A percentile compares a stretch with the other conserved stretches of the same genome.
phyloP scores from a whole-genome alignment of 108 stramenopile genomes.

The Cyclotella cryptica region DNA sequence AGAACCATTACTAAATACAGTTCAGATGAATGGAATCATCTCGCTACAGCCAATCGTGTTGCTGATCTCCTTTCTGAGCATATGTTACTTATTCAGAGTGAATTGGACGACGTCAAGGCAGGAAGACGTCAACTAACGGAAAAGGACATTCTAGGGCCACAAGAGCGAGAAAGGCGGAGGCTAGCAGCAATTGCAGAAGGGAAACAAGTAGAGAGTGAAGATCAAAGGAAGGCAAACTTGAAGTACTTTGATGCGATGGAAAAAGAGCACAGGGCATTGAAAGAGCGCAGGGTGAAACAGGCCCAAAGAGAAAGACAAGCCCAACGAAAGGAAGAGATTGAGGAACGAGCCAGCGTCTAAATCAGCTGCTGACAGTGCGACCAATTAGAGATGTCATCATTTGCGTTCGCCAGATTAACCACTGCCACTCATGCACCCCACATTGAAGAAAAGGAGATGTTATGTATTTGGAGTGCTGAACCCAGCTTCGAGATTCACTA shows the following conservation, averaged over 20 bases:
- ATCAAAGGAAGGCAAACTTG: not conserved
- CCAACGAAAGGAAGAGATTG: not conserved
- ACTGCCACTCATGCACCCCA: too few relatives aligned
- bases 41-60: slow-evolving; percentile 33
- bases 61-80: slow-evolving; percentile 41
- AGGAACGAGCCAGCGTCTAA: too few relatives aligned
- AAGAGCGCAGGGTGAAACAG: not conserved
- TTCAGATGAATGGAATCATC: slow-evolving; percentile 26
- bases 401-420: too few relatives aligned
- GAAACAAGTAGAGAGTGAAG: not conserved
- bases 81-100: slow-evolving; percentile 12
- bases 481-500: too few relatives aligned
- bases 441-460: too few relatives aligned
- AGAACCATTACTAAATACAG: slow-evolving; percentile 40
- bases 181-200: not conserved
- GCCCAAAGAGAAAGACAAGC: not conserved
- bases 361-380: too few relatives aligned
- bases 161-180: slow-evolving; percentile 19
- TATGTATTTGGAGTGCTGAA: too few relatives aligned
- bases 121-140: slow-evolving; percentile 28
- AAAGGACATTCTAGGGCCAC: slow-evolving; percentile 40
- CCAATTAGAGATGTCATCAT: too few relatives aligned
- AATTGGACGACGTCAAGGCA: slow-evolving; percentile 33
- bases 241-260: slow-evolving; percentile 9
- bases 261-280: not conserved